Evolutionary conservation across 2,329 filamentous ascomycete genomes (phyloP).

Genomic region (Diplodia intermedia): DNA sequence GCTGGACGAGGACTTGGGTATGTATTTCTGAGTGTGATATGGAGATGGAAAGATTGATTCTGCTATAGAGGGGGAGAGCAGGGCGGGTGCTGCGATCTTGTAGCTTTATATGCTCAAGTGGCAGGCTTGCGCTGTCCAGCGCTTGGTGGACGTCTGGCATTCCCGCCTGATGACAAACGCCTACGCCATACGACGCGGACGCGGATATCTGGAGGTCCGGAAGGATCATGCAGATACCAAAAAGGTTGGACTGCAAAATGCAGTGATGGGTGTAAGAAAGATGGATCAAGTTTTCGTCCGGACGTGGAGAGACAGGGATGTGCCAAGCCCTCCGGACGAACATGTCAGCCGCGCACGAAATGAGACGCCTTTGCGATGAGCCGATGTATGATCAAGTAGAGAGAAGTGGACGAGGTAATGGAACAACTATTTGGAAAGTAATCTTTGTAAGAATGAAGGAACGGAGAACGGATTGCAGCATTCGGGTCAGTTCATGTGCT

Average conservation of each 20-base stretch:
- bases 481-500: not conserved
- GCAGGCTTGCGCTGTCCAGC: not conserved
- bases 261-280: not conserved
- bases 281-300: conserved; percentile 11
- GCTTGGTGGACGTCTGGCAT: too few species aligned
- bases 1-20: not conserved
- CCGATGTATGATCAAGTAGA: not conserved
- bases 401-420: not conserved
- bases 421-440: not conserved
- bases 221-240: conserved; percentile 1
- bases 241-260: not conserved
- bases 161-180: not conserved
- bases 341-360: not conserved
- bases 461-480: not conserved
- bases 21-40: not conserved
- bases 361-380: not conserved
- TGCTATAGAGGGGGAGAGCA: not conserved
- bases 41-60: not conserved
- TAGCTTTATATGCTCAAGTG: not conserved
- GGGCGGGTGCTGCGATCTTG: not conserved
- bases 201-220: not conserved
- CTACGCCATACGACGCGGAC: not conserved
- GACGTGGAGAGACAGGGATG: not conserved
- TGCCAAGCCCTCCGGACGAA: conserved; percentile 3
- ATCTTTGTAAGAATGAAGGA: not conserved